Conservation (phyloP, 1,284 basidiomycete species). For the Vanrija pseudolonga region DNA sequence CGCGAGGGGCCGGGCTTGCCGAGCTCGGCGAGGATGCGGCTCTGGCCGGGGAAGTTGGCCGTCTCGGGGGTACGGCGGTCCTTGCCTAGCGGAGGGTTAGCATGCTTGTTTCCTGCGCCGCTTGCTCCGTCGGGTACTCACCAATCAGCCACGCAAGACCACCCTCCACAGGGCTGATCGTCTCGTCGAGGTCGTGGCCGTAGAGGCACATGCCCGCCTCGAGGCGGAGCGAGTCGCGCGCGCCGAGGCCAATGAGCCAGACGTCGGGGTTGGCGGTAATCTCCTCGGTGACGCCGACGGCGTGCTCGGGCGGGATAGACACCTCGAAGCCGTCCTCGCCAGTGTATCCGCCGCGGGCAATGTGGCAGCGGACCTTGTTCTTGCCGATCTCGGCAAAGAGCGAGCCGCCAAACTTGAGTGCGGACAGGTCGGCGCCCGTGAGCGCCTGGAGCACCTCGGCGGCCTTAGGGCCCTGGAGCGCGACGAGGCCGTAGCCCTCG, state of each 20-base stretch:
- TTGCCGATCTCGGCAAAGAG: conserved; percentile 66
- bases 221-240: conserved; percentile 85
- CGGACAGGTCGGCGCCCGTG: conserved; percentile 64
- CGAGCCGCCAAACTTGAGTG: conserved; percentile 74
- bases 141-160: conserved; percentile 90
- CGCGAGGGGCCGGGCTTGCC: conserved; percentile 68
- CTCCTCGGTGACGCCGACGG: conserved; percentile 66
- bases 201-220: conserved; percentile 99
- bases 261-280: conserved; percentile 64
- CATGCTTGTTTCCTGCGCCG: too few species aligned
- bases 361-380: conserved; percentile 69
- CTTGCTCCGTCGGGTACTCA: too few species aligned
- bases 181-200: conserved; percentile 88
- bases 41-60: conserved; percentile 75
- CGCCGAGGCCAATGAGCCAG: conserved; percentile 84
- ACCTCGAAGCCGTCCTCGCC: conserved; percentile 99
- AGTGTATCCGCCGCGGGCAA: conserved; percentile 96
- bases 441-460: conserved; percentile 70
- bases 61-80: conserved; percentile 60
- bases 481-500: conserved; percentile 82
- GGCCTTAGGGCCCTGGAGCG: conserved; percentile 85
- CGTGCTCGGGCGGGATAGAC: conserved; percentile 77
- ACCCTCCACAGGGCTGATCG: conserved; percentile 81
- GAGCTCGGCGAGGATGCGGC: conserved; percentile 71
- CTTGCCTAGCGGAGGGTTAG: too few species aligned